These are phyloP conservation scores for Glonium stellatum DNA, from an alignment of 495 filamentous ascomycete species.

Conservation along the genomic window DNA sequence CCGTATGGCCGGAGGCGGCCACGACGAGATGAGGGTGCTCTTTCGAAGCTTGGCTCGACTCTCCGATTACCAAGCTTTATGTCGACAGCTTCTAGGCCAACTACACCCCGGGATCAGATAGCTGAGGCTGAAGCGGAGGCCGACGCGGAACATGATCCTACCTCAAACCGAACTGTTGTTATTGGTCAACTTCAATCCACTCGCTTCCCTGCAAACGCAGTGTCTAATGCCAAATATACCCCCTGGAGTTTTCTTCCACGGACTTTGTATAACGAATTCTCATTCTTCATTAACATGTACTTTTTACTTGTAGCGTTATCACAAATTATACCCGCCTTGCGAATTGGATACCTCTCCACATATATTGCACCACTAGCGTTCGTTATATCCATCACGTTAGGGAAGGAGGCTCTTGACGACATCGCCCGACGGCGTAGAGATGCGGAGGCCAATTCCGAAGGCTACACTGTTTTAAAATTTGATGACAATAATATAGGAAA, in stretches of 20 bases:
- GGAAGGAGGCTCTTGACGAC: conserved; percentile 95
- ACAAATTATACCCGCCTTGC: conserved; percentile 78
- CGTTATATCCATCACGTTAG: conserved; percentile 83
- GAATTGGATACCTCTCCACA: conserved; percentile 90
- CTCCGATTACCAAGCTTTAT: conserved; percentile 29
- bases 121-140: conserved; percentile 26
- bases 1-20: conserved; percentile 7
- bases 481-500: conserved; percentile 31
- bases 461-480: conserved; percentile 73
- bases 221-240: conserved; percentile 99
- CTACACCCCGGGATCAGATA: conserved; percentile 6
- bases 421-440: conserved; percentile 78
- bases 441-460: conserved; percentile 89
- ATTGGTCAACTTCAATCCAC: conserved; percentile 41
- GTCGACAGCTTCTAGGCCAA: conserved; percentile 11
- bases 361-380: conserved; percentile 91
- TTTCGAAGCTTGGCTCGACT: conserved; percentile 18
- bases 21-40: conserved; percentile 16
- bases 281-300: conserved; percentile 99
- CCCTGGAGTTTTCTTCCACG: conserved; percentile 87
- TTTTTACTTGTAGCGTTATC: conserved; percentile 92
- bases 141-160: conserved; percentile 32
- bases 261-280: conserved; percentile 97
- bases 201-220: conserved; percentile 70
- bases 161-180: conserved; percentile 31